Percentiles rank a stretch among this genome's conserved stretches.
These are phyloP conservation scores for Rhexocercosporidium sp. DNA, from an alignment of 2,329 filamentous ascomycete species.

Conservation along the genomic window DNA sequence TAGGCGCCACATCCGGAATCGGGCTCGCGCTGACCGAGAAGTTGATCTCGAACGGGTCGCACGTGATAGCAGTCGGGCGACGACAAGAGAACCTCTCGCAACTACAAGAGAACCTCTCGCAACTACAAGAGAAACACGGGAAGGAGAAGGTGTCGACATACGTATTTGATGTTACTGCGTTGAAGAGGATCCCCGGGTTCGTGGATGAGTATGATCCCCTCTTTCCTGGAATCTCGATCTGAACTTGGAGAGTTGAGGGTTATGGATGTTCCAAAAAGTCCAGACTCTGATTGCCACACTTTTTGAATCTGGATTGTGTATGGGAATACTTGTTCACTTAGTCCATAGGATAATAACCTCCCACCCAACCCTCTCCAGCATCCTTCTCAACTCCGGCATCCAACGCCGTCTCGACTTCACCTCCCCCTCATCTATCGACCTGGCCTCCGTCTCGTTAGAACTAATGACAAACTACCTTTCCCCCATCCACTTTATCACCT, in stretches of 20 bases:
- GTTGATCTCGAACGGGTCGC: constrained; percentile 54
- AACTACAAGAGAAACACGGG: neutral
- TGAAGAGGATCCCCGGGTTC: neutral
- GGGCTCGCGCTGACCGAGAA: constrained; percentile 52
- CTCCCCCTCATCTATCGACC: constrained; percentile 49
- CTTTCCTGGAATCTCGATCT: no score
- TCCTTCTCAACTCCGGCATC: constrained; percentile 63
- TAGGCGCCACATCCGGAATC: constrained; percentile 61
- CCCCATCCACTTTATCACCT: constrained; percentile 45
- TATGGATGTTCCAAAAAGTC: no score
- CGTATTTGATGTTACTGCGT: neutral
- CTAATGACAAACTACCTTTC: constrained; percentile 51
- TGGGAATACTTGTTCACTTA: constrained; percentile 46
- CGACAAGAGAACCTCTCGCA: constrained; percentile 53
- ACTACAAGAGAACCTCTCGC: neutral
- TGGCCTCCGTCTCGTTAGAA: constrained; percentile 45
- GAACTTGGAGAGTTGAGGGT: no score
- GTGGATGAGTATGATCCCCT: neutral
- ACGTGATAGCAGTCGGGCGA: constrained; percentile 61
- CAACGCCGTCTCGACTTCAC: constrained; percentile 56
- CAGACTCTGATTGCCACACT: no score
- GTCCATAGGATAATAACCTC: neutral
- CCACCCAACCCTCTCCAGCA: constrained; percentile 56
- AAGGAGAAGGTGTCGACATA: neutral
- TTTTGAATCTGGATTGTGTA: no score